These are phyloP conservation scores for Fraxinus cuspidata DNA, from an alignment of 257 asterid genomes.

Conservation along the genomic window DNA sequence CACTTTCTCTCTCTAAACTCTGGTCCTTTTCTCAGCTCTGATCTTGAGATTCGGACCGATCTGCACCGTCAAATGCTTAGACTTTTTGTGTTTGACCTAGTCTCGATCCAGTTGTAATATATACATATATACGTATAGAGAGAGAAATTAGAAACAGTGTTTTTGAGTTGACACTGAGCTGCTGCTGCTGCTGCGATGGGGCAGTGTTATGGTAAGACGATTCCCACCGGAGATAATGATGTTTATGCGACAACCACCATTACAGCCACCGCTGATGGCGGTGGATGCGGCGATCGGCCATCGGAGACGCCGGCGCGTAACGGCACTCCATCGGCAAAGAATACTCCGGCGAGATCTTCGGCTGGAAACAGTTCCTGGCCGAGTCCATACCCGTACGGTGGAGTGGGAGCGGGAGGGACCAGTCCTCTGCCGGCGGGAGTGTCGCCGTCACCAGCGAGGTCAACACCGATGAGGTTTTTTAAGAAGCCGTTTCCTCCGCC, in stretches of 20 bases:
- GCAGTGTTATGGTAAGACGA: constrained; percentile 91
- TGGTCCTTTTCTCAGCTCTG: neutral
- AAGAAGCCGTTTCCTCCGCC: constrained; percentile 92
- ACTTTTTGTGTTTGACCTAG: constrained; percentile 24
- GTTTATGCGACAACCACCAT: constrained; percentile 35
- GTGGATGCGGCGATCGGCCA: constrained; percentile 34
- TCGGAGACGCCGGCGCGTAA: constrained; percentile 35
- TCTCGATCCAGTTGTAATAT: neutral
- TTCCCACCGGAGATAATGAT: constrained; percentile 61
- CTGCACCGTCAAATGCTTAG: neutral
- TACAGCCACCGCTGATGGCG: constrained; percentile 22
- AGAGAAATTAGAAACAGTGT: neutral
- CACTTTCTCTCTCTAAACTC: constrained; percentile 18
- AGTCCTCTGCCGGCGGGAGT: constrained; percentile 56
- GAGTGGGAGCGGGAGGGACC: constrained; percentile 28
- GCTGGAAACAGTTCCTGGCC: constrained; percentile 78
- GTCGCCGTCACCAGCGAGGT: constrained; percentile 86
- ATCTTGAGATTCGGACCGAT: neutral
- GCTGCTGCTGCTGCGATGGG: constrained; percentile 41
- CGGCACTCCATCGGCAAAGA: constrained; percentile 48
- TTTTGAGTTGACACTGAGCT: constrained; percentile 41
- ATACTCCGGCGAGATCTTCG: constrained; percentile 75
- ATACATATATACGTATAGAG: neutral
- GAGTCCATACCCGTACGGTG: constrained; percentile 74
- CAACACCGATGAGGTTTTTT: constrained; percentile 82